Conservation (phyloP, 2,329 filamentous ascomycete genomes). For the Cercospora berteroae region DNA sequence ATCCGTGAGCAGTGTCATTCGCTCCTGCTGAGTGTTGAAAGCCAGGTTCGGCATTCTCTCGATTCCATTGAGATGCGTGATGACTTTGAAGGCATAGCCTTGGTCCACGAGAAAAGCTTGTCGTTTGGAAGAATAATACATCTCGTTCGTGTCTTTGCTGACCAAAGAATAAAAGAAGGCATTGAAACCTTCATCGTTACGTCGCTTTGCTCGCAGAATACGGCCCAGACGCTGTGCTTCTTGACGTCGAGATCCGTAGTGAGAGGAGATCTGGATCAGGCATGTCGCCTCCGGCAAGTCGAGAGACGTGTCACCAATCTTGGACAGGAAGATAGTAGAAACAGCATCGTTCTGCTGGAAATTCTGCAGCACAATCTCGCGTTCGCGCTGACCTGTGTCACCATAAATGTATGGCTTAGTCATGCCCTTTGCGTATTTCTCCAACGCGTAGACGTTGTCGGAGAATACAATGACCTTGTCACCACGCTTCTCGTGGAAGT, state of each 20-base stretch:
- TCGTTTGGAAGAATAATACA: slow-evolving; percentile 95
- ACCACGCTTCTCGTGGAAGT: slow-evolving; percentile 90
- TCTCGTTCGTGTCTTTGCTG: slow-evolving; percentile 94
- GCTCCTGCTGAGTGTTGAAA: slow-evolving; percentile 74
- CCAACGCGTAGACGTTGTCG: slow-evolving; percentile 91
- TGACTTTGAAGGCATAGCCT: slow-evolving; percentile 98
- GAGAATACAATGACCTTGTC: slow-evolving; percentile 99
- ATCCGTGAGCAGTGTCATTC: slow-evolving; percentile 81
- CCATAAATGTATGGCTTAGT: slow-evolving; percentile 90
- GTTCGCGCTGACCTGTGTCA: slow-evolving; percentile 79
- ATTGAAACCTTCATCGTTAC: slow-evolving; percentile 98
- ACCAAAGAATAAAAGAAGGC: slow-evolving; percentile 98
- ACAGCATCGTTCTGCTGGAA: slow-evolving; percentile 90
- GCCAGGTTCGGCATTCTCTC: slow-evolving; percentile 77
- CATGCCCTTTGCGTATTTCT: slow-evolving; percentile 79
- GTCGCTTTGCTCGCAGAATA: slow-evolving; percentile 88
- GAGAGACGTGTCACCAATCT: slow-evolving; percentile 97
- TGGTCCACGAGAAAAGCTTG: slow-evolving; percentile 98
- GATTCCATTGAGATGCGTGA: slow-evolving; percentile 90
- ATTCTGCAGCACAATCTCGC: slow-evolving; percentile 83
- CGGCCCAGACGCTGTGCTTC: slow-evolving; percentile 91
- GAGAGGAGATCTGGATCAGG: slow-evolving; percentile 93
- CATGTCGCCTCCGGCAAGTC: slow-evolving; percentile 95
- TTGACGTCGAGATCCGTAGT: slow-evolving; percentile 94
- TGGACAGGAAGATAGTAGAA: slow-evolving; percentile 92